A percentile compares a stretch with the other conserved stretches of the same genome.
Conservation (phyloP, 2,329 filamentous ascomycete species). For the Colletotrichum simmondsii region DNA sequence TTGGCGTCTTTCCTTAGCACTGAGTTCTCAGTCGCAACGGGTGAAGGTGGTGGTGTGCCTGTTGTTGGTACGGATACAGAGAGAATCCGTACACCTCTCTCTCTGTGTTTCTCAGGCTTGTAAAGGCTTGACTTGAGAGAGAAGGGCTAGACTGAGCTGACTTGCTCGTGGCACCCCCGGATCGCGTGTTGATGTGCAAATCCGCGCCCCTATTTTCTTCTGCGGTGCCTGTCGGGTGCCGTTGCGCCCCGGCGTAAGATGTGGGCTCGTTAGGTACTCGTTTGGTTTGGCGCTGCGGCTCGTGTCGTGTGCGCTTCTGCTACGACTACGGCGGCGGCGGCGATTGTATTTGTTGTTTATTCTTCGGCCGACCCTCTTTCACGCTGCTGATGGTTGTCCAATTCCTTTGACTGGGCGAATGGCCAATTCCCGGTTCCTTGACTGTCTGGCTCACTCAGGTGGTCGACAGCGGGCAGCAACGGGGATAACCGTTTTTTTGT, state of each 20-base stretch:
- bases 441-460: background rate
- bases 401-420: background rate
- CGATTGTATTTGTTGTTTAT: constrained; percentile 5
- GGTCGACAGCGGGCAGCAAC: constrained; percentile 20
- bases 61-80: background rate
- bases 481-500: constrained; percentile 9
- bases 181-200: constrained; percentile 25
- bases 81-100: background rate
- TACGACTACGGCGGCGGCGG: background rate
- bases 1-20: constrained; percentile 13
- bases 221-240: background rate
- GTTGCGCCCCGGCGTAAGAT: background rate
- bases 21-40: background rate
- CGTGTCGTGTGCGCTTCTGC: constrained; percentile 2
- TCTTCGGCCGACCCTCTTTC: background rate
- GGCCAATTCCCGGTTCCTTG: background rate
- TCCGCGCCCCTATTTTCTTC: constrained; percentile 23
- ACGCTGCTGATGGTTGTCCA: background rate
- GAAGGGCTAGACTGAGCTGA: background rate
- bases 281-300: constrained; percentile 10
- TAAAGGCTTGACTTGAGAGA: background rate
- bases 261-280: background rate
- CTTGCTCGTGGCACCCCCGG: constrained; percentile 10
- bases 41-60: background rate
- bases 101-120: background rate